These are phyloP conservation scores for Aureobasidium sp. DNA, from an alignment of 2,329 filamentous ascomycete species.

Conservation along the genomic window DNA sequence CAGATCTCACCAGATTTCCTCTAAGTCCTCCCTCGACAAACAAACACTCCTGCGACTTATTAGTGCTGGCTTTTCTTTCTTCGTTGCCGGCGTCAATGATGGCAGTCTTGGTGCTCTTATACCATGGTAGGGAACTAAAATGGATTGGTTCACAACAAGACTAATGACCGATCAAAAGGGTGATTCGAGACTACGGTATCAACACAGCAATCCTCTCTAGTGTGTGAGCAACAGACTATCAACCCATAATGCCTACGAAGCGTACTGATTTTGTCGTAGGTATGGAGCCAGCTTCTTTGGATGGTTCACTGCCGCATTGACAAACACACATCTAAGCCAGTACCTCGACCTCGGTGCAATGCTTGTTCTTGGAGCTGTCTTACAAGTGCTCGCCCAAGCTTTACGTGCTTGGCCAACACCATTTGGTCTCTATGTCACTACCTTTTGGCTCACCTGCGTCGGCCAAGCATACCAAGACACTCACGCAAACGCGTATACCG, in stretches of 20 bases:
- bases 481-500: conserved; percentile 56
- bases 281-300: conserved; percentile 54
- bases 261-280: conserved; percentile 10
- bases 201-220: conserved; percentile 38
- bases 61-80: conserved; percentile 54
- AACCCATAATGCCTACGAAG: not conserved
- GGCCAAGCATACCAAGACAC: conserved; percentile 60
- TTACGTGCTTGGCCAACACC: conserved; percentile 52
- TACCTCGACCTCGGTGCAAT: conserved; percentile 51
- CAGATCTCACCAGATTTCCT: not conserved
- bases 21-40: not conserved
- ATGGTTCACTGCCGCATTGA: conserved; percentile 53
- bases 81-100: conserved; percentile 59
- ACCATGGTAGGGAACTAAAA: conserved; percentile 39
- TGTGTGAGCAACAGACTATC: conserved; percentile 33
- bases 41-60: not conserved
- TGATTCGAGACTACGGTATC: conserved; percentile 51
- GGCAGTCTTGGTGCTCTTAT: conserved; percentile 57
- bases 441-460: conserved; percentile 52
- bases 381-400: conserved; percentile 50
- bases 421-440: conserved; percentile 46
- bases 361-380: conserved; percentile 47
- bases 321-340: conserved; percentile 48
- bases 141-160: too few relatives aligned
- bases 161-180: conserved; percentile 17